Percentiles rank a stretch among this genome's conserved stretches.
Conservation (phyloP, 768 basidiomycete species). For the Roridomyces roridus region DNA sequence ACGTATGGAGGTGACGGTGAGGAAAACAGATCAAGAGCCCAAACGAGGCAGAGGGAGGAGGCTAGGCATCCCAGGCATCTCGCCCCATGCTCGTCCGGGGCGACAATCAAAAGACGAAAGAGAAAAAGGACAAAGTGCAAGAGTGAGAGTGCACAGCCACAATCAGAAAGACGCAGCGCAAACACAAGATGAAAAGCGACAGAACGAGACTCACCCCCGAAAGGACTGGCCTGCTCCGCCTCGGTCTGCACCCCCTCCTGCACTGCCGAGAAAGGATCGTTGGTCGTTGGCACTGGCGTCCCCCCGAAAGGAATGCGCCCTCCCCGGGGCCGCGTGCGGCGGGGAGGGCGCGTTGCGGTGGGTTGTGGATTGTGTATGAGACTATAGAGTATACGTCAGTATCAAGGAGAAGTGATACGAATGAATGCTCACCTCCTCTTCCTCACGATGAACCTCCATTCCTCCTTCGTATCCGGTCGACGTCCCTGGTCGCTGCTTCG, state of each 20-base stretch:
- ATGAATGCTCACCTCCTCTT: neutral
- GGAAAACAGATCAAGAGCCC: neutral
- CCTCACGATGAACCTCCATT: neutral
- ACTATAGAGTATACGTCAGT: too few species aligned
- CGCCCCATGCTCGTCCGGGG: too few species aligned
- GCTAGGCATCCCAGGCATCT: too few species aligned
- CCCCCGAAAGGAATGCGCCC: slow-evolving; percentile 22
- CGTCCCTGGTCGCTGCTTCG: slow-evolving; percentile 66
- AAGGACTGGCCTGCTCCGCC: slow-evolving; percentile 12
- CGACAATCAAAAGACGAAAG: too few species aligned
- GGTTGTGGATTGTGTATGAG: too few species aligned
- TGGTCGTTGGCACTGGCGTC: neutral
- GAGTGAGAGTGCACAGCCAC: neutral
- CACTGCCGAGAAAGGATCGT: slow-evolving; percentile 26
- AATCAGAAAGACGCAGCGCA: neutral
- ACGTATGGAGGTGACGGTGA: neutral
- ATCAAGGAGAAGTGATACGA: too few species aligned
- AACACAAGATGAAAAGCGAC: neutral
- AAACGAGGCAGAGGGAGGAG: neutral
- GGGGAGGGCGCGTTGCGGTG: slow-evolving; percentile 8
- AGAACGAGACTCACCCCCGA: slow-evolving; percentile 19
- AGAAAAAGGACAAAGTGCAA: too few species aligned
- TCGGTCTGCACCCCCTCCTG: neutral
- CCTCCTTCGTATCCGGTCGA: slow-evolving; percentile 70
- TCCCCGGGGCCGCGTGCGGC: slow-evolving; percentile 10